Conservation (phyloP, 2,329 filamentous ascomycete species). For the Westerdykella aurantiaca region DNA sequence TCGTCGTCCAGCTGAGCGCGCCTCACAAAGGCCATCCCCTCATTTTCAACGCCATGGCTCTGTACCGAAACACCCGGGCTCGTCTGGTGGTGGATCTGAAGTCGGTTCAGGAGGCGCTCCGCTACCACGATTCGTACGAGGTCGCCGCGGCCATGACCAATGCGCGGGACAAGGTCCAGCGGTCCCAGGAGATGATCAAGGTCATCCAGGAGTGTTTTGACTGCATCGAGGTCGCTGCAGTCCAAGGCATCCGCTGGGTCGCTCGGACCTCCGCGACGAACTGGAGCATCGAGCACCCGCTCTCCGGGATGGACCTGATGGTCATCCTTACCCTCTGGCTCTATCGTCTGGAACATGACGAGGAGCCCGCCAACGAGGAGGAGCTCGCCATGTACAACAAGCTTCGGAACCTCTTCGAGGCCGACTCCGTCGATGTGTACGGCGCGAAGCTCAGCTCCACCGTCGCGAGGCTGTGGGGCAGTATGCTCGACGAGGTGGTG, state of each 20-base stretch:
- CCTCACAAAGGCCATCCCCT: slow-evolving; percentile 94
- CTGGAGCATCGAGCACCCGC: slow-evolving; percentile 97
- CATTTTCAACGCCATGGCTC: slow-evolving; percentile 96
- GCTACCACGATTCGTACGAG: slow-evolving; percentile 95
- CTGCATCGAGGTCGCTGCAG: slow-evolving; percentile 91
- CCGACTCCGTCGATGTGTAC: slow-evolving; percentile 78
- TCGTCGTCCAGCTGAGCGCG: slow-evolving; percentile 82
- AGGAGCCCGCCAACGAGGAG: slow-evolving; percentile 79
- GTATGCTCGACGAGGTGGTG: slow-evolving; percentile 96
- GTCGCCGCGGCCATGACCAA: slow-evolving; percentile 95
- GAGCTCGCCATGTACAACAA: slow-evolving; percentile 89
- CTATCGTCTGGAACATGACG: slow-evolving; percentile 98
- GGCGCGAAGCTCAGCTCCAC: slow-evolving; percentile 86
- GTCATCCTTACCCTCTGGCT: slow-evolving; percentile 97
- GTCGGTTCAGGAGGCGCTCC: slow-evolving; percentile 88
- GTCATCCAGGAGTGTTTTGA: slow-evolving; percentile 97
- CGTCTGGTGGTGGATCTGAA: slow-evolving; percentile 94
- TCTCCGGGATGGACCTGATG: slow-evolving; percentile 95
- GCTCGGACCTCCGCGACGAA: slow-evolving; percentile 96
- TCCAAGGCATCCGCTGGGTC: slow-evolving; percentile 95
- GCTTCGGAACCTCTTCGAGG: slow-evolving; percentile 81
- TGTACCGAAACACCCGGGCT: slow-evolving; percentile 89
- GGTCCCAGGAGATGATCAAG: slow-evolving; percentile 95
- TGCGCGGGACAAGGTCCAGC: slow-evolving; percentile 87
- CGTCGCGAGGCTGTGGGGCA: slow-evolving; percentile 91